Percentiles rank a stretch among this genome's conserved stretches.
Evolutionary conservation across 352 stramenopile genomes (phyloP).

Genomic region (Globisporangium perplexum): DNA sequence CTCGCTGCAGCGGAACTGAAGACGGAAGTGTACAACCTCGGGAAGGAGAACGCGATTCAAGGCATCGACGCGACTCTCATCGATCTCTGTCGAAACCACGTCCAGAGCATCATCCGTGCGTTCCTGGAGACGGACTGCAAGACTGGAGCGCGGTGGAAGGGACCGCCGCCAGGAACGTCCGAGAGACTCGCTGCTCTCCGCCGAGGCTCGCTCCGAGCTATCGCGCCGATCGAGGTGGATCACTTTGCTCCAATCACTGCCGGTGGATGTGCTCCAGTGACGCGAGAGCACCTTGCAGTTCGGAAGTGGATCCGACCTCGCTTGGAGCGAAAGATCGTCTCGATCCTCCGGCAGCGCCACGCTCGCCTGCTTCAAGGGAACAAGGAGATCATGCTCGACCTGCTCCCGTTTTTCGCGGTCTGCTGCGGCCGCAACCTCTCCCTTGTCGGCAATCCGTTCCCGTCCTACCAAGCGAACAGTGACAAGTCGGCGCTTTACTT

Average conservation of each 20-base stretch:
- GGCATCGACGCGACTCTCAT: constrained; percentile 38
- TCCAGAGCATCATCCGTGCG: constrained; percentile 45
- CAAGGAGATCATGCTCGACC: constrained; percentile 21
- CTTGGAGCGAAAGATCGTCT: constrained; percentile 35
- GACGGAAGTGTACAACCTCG: constrained; percentile 18
- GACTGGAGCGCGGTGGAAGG: constrained; percentile 27
- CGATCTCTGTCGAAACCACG: constrained; percentile 52
- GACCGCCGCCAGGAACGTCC: constrained; percentile 12
- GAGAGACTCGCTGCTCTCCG: constrained; percentile 23
- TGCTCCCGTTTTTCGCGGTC: constrained; percentile 3
- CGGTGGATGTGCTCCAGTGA: constrained; percentile 20
- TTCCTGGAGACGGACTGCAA: constrained; percentile 42
- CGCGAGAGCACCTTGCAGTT: constrained; percentile 36
- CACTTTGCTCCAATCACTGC: not conserved
- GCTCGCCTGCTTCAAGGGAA: constrained; percentile 36
- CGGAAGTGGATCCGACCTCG: constrained; percentile 40
- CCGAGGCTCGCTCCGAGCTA: constrained; percentile 5
- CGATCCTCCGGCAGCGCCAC: constrained; percentile 36
- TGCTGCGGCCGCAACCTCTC: constrained; percentile 18
- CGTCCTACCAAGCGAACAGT: constrained; percentile 16
- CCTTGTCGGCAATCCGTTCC: constrained; percentile 33
- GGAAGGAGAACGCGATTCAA: constrained; percentile 29
- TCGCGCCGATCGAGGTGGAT: not conserved
- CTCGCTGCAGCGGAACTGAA: constrained; percentile 28
- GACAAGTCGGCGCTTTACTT: constrained; percentile 34